Conservation (phyloP, 1,284 basidiomycete species). For the Hemileia vastatrix region DNA sequence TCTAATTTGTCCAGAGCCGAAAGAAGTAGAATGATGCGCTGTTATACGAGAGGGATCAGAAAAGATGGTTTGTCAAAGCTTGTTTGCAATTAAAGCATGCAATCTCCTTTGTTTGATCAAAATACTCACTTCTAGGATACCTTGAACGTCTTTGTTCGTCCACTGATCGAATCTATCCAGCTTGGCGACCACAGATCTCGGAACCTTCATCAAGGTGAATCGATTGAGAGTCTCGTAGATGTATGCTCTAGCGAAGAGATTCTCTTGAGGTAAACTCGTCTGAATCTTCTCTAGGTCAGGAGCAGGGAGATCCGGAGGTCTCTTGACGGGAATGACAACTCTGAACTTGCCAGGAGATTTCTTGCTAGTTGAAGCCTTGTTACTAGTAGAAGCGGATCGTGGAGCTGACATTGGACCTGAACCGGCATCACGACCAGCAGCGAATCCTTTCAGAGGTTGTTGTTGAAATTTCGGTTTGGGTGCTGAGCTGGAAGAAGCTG, state of each 20-base stretch:
- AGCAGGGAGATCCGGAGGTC: slow-evolving; percentile 23
- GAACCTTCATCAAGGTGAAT: slow-evolving; percentile 33
- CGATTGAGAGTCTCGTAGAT: slow-evolving; percentile 36
- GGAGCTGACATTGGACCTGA: not conserved
- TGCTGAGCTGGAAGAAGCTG: not conserved
- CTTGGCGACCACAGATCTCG: slow-evolving; percentile 25
- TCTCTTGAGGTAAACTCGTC: slow-evolving; percentile 29
- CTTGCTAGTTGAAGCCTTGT: not conserved
- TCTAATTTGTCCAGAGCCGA: not conserved
- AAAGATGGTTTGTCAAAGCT: not conserved
- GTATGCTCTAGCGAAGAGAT: slow-evolving; percentile 35
- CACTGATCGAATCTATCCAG: slow-evolving; percentile 34
- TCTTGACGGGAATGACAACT: slow-evolving; percentile 20
- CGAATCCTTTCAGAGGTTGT: not conserved
- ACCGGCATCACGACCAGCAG: not conserved
- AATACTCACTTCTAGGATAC: slow-evolving; percentile 25
- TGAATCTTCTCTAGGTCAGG: slow-evolving; percentile 28
- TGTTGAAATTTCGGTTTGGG: not conserved
- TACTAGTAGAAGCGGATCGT: not conserved
- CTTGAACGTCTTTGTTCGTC: slow-evolving; percentile 30
- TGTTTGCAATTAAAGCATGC: not conserved
- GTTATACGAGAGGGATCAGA: not conserved
- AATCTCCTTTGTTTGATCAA: not conserved
- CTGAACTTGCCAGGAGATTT: not conserved
- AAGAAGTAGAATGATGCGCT: not conserved